Conservation (phyloP, 345 rosid genomes). For the Carallia brachiata region DNA sequence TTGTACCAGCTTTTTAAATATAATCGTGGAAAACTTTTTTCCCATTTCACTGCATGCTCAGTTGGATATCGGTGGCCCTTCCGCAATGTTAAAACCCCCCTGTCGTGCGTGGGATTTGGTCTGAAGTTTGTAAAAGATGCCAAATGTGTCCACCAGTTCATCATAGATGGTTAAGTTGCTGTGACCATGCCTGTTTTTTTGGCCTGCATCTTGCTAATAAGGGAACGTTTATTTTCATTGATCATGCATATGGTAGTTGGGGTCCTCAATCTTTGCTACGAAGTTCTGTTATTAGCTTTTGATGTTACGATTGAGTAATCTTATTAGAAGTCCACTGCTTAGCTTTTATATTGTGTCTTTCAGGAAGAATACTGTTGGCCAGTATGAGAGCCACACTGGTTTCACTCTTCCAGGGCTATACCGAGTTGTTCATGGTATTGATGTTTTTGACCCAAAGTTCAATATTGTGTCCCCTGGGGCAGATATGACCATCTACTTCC, state of each 20-base stretch:
- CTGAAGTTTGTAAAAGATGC: too few species aligned
- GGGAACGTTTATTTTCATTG: not conserved
- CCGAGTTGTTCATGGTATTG: slow-evolving; percentile 90
- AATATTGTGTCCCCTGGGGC: slow-evolving; percentile 99
- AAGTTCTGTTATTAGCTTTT: not conserved
- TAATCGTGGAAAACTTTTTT: not conserved
- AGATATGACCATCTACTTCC: slow-evolving; percentile 90
- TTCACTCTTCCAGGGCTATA: slow-evolving; percentile 94
- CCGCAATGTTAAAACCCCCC: too few species aligned
- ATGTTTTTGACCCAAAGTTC: slow-evolving; percentile 98
- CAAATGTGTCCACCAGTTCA: too few species aligned
- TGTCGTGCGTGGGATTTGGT: too few species aligned
- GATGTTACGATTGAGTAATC: too few species aligned
- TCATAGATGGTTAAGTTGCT: not conserved
- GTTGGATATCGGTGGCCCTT: too few species aligned
- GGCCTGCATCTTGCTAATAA: too few species aligned
- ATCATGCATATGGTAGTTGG: not conserved
- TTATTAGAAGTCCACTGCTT: slow-evolving; percentile 14
- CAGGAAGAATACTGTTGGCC: slow-evolving; percentile 96
- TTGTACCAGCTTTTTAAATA: not conserved
- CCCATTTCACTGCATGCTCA: too few species aligned
- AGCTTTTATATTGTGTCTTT: slow-evolving; percentile 12
- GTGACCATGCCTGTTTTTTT: too few species aligned
- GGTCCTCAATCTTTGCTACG: too few species aligned
- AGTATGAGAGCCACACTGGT: slow-evolving; percentile 89